phyloP scores from a whole-genome alignment of 768 basidiomycete genomes.

The Pleurotus tuber-regium region DNA sequence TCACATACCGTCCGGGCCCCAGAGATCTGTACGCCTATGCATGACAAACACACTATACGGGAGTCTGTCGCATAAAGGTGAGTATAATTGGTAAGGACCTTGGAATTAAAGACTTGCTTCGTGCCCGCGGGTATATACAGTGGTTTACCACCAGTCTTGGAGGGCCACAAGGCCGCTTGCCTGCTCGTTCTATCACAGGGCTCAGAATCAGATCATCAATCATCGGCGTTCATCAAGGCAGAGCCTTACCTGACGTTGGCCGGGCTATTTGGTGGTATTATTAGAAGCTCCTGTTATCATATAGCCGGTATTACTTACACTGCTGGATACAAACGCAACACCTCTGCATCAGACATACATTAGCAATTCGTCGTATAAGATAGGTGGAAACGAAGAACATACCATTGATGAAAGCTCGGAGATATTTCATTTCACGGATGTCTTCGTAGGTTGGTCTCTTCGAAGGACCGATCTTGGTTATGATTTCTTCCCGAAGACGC shows the following conservation, averaged over 20 bases:
- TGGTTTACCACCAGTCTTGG: conserved; percentile 21
- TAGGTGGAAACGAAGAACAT: conserved; percentile 20
- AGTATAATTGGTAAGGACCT: no score
- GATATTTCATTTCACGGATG: conserved; percentile 36
- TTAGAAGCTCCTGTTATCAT: no score
- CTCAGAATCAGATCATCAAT: not conserved
- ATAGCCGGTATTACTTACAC: no score
- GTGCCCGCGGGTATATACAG: conserved; percentile 31
- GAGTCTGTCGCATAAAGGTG: conserved; percentile 6
- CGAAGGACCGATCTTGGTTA: conserved; percentile 23
- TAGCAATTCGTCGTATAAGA: no score
- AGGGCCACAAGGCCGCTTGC: conserved; percentile 21
- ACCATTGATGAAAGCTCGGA: conserved; percentile 34
- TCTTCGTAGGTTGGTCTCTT: conserved; percentile 28
- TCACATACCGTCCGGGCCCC: conserved; percentile 56
- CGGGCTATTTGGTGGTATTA: conserved; percentile 5
- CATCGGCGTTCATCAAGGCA: no score
- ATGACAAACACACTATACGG: conserved; percentile 34
- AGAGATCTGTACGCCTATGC: conserved; percentile 46
- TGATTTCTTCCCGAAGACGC: conserved; percentile 29
- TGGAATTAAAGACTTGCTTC: conserved; percentile 16
- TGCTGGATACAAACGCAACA: conserved; percentile 22
- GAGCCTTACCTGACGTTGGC: conserved; percentile 16
- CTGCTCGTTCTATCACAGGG: conserved; percentile 19
- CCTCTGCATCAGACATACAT: conserved; percentile 14